Percentiles rank a stretch among this genome's conserved stretches.
phyloP scores from a whole-genome alignment of 1,139 yeast species.

The Saccharomyces hybrid region DNA sequence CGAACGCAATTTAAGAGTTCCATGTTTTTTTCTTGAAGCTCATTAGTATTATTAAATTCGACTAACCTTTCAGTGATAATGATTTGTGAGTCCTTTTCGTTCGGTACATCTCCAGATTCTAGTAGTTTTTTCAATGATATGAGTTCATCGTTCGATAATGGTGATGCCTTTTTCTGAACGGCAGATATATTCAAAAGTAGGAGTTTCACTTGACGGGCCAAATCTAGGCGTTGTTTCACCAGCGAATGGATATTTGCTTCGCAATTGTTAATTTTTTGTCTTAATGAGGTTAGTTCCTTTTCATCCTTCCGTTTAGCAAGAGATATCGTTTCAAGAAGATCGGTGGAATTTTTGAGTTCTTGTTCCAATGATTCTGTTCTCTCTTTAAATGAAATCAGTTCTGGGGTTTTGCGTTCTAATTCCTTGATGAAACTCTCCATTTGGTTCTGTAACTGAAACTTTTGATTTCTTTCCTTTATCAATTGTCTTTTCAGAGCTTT shows the following conservation, averaged over 20 bases:
- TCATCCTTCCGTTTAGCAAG: slow-evolving; percentile 37
- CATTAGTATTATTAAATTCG: slow-evolving; percentile 56
- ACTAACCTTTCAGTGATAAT: slow-evolving; percentile 69
- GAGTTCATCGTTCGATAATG: slow-evolving; percentile 52
- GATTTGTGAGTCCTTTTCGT: slow-evolving; percentile 58
- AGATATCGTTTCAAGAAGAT: slow-evolving; percentile 36
- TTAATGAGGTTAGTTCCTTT: slow-evolving; percentile 19
- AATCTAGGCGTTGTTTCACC: slow-evolving; percentile 55
- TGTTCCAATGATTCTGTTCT: slow-evolving; percentile 42
- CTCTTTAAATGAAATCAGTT: slow-evolving; percentile 57
- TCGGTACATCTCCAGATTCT: slow-evolving; percentile 25
- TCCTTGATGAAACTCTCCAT: slow-evolving; percentile 65
- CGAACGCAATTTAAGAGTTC: slow-evolving; percentile 62
- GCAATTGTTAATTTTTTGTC: slow-evolving; percentile 33
- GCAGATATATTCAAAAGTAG: slow-evolving; percentile 44
- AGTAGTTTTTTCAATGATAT: slow-evolving; percentile 36
- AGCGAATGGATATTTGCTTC: slow-evolving; percentile 37
- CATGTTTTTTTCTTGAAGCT: slow-evolving; percentile 65
- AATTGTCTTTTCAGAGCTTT: slow-evolving; percentile 57
- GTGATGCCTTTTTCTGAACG: slow-evolving; percentile 27
- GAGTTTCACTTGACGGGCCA: slow-evolving; percentile 72
- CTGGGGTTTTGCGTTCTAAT: slow-evolving; percentile 71
- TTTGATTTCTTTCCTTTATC: slow-evolving; percentile 62
- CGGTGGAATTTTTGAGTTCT: slow-evolving; percentile 46
- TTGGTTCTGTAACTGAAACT: slow-evolving; percentile 61